phyloP scores from a whole-genome alignment of 495 filamentous ascomycete genomes.

The Tuber microsphaerosporum region DNA sequence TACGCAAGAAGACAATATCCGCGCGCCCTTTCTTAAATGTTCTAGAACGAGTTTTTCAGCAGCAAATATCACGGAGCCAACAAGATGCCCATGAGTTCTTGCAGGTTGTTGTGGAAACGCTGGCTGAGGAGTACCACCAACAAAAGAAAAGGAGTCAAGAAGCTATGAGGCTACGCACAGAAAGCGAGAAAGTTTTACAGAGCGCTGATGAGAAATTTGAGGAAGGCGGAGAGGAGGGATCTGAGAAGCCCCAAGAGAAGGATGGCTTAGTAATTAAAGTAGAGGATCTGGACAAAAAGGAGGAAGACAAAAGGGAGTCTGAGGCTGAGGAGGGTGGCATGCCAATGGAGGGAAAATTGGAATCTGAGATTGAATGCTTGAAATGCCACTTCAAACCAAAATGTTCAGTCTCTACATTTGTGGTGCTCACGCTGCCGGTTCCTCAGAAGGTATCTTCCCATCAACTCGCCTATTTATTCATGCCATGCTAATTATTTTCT shows the following conservation, averaged over 20 bases:
- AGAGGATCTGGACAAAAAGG: constrained; percentile 13
- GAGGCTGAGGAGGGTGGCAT: constrained; percentile 30
- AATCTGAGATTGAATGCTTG: constrained; percentile 88
- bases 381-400: constrained; percentile 84
- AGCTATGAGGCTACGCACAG: constrained; percentile 9
- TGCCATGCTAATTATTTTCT: constrained; percentile 15
- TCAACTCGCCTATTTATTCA: constrained; percentile 44
- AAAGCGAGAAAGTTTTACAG: constrained; percentile 9
- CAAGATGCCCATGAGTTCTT: constrained; percentile 99
- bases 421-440: constrained; percentile 85
- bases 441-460: constrained; percentile 56
- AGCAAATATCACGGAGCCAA: constrained; percentile 84
- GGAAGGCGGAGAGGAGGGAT: not conserved
- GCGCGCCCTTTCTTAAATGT: constrained; percentile 69
- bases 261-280: constrained; percentile 23
- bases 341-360: constrained; percentile 51
- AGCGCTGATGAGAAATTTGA: constrained; percentile 10
- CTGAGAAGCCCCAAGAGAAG: constrained; percentile 9
- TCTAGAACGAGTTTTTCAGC: constrained; percentile 77
- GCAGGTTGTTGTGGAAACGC: constrained; percentile 82
- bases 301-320: constrained; percentile 25
- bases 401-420: constrained; percentile 73
- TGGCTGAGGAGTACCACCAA: constrained; percentile 85
- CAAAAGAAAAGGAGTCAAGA: constrained; percentile 27
- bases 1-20: constrained; percentile 89